phyloP scores from a whole-genome alignment of 2,329 filamentous ascomycete genomes.

The Setomelanomma holmii region DNA sequence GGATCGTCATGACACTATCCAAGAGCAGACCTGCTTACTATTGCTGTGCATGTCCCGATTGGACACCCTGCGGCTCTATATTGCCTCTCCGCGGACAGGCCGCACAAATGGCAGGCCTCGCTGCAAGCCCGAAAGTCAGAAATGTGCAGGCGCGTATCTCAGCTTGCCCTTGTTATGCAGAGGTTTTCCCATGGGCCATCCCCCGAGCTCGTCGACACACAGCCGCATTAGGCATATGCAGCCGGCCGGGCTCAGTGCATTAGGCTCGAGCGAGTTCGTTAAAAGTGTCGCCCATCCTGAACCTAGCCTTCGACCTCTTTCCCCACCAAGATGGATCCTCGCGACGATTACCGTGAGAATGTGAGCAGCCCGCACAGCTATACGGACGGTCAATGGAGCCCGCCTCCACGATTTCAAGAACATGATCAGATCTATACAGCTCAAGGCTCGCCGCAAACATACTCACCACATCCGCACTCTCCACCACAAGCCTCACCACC shows the following conservation, averaged over 20 bases:
- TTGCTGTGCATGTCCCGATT: slow-evolving; percentile 13
- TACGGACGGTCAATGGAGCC: slow-evolving; percentile 26
- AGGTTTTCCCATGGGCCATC: slow-evolving; percentile 1
- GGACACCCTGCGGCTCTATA: slow-evolving; percentile 11
- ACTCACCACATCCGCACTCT: slow-evolving; percentile 16
- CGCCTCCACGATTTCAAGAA: slow-evolving; percentile 30
- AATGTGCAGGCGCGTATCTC: slow-evolving; percentile 14
- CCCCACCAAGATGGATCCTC: slow-evolving; percentile 21
- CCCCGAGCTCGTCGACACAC: slow-evolving; percentile 9
- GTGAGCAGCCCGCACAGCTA: slow-evolving; percentile 17
- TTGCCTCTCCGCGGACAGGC: slow-evolving; percentile 21
- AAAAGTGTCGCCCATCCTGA: slow-evolving; percentile 16
- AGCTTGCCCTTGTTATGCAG: slow-evolving; percentile 13
- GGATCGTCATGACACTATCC: slow-evolving; percentile 7
- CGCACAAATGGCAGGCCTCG: slow-evolving; percentile 15
- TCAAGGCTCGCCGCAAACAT: slow-evolving; percentile 10
- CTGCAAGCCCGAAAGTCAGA: slow-evolving; percentile 14
- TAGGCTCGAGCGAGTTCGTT: slow-evolving; percentile 2
- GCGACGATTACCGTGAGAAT: slow-evolving; percentile 19
- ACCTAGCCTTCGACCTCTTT: slow-evolving; percentile 3
- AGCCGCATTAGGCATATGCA: slow-evolving; percentile 19
- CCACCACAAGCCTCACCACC: slow-evolving; percentile 23
- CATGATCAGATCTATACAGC: slow-evolving; percentile 22
- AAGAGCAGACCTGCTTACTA: slow-evolving; percentile 13
- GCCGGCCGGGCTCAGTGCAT: slow-evolving; percentile 4